Evolutionary conservation across 2,329 filamentous ascomycete species (phyloP), one percentile per base, ranked within the genome.

Genomic region (Cladobotryum protrusum): DNA sequence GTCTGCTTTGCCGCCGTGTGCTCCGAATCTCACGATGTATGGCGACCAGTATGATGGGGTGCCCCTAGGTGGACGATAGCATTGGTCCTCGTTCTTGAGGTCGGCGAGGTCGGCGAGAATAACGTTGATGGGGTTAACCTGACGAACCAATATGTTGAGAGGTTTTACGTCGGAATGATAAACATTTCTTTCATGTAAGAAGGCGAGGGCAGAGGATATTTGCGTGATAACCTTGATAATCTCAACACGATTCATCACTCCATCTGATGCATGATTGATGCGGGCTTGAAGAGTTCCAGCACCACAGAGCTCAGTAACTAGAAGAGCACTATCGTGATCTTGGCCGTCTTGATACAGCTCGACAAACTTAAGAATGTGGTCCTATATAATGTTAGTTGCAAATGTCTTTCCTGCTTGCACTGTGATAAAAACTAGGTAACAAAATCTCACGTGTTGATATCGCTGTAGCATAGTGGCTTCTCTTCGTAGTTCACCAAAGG

Each of bases 91-190:
- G 7, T 32, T 33, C 48, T 60, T 61, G 14, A 65, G 52, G 20
- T 67, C 65, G 1, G 58, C 64, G 34, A 61, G 65, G 46, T 68
- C 65, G 1, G 54, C 65, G 4, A 68, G 52, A 12, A 60, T 64
- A 14, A 65, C 53, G 14, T 64, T 44, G 2, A 67, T 51, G 0
- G 65, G 64, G 4, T 57, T 9, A 47, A 61, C 54, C 1, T 50
- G 50, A 13, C 63, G 60, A 14, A 67, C 45, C 1, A 68, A 49
- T 3, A 68, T 61, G 44, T 68, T 68, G 4, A 57, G 55, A 0
- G 64, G 64, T 47, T 68, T 68, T 34, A 68, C 19, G 37, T 68
- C 65, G 0, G 58, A 57, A 43, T 67, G 65, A 14, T 60, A 63
- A 1, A 61, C 52, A 0, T 47, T 49, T 19, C 43, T 32, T 1